Conservation (phyloP, 139 green algal species). For the Picochlorum costavermella region DNA sequence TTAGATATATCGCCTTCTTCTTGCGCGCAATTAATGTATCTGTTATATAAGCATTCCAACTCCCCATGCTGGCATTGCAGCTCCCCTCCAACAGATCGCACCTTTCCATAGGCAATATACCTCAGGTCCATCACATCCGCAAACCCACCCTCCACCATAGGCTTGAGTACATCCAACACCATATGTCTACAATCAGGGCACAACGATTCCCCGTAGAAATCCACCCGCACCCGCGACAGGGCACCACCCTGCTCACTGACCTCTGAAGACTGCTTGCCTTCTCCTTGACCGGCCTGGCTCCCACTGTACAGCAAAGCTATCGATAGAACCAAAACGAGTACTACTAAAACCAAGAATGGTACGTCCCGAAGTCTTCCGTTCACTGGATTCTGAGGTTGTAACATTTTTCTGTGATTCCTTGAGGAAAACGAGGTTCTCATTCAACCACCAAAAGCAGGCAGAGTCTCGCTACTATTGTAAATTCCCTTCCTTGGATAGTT, state of each 20-base stretch:
- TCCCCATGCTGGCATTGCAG: slow-evolving; percentile 21
- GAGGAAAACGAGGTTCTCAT: too few species aligned
- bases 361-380: too few species aligned
- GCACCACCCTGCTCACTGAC: neutral
- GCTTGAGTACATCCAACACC: slow-evolving; percentile 20
- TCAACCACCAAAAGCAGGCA: too few species aligned
- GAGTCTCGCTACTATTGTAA: too few species aligned
- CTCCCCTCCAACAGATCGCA: slow-evolving; percentile 5
- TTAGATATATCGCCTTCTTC: slow-evolving; percentile 5
- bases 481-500: too few species aligned
- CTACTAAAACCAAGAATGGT: too few species aligned
- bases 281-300: neutral
- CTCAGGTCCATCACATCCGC: slow-evolving; percentile 13
- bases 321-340: too few species aligned
- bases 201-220: slow-evolving; percentile 22
- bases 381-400: too few species aligned
- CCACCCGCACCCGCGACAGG: slow-evolving; percentile 6
- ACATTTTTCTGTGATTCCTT: too few species aligned
- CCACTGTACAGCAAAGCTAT: too few species aligned
- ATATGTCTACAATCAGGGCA: slow-evolving; percentile 32
- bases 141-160: slow-evolving; percentile 17
- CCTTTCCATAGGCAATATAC: slow-evolving; percentile 24
- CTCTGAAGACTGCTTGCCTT: neutral
- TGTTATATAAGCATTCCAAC: slow-evolving; percentile 26
- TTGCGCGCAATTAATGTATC: slow-evolving; percentile 23